phyloP scores from a whole-genome alignment of 208 protist species.

The Kentomonas sorsogonicus region DNA sequence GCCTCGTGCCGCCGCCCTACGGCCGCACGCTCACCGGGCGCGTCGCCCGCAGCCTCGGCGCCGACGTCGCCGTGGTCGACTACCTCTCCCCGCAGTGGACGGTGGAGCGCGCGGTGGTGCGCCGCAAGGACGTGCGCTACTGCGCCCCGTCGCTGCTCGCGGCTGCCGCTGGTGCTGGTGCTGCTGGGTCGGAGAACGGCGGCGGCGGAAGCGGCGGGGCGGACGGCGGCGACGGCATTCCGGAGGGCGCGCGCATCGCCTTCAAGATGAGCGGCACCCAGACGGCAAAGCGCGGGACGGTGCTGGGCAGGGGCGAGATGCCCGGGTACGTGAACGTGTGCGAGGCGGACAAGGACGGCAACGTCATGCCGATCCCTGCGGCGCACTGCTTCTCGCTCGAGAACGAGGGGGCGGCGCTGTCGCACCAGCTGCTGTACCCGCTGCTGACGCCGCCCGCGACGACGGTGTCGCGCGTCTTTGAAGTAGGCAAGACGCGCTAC shows the following conservation, averaged over 20 bases:
- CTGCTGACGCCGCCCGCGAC: constrained; percentile 53
- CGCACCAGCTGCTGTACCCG: constrained; percentile 41
- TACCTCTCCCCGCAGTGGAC: constrained; percentile 23
- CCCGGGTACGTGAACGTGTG: constrained; percentile 43
- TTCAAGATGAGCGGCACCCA: constrained; percentile 56
- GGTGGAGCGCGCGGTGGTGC: constrained; percentile 33
- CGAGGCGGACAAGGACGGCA: constrained; percentile 53
- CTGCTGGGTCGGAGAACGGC: no score
- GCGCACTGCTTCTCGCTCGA: constrained; percentile 63
- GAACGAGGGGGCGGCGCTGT: constrained; percentile 55
- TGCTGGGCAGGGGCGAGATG: constrained; percentile 27
- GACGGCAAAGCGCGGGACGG: constrained; percentile 48
- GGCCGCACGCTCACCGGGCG: constrained; percentile 65
- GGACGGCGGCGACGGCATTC: constrained; percentile 12
- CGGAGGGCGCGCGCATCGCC: constrained; percentile 41
- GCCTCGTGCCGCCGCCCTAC: constrained; percentile 66
- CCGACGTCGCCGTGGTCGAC: constrained; percentile 71
- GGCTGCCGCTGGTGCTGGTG: no score
- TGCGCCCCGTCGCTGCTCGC: no score
- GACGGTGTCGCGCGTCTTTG: constrained; percentile 65
- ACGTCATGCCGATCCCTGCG: constrained; percentile 36
- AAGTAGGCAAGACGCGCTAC: constrained; percentile 78
- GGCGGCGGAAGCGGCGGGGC: constrained; percentile 42
- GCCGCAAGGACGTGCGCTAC: constrained; percentile 64
- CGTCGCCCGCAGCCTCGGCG: constrained; percentile 43